These are phyloP conservation scores for Kurtzmaniella natalensis DNA, from an alignment of 1,139 yeast genomes.

Conservation along the genomic window DNA sequence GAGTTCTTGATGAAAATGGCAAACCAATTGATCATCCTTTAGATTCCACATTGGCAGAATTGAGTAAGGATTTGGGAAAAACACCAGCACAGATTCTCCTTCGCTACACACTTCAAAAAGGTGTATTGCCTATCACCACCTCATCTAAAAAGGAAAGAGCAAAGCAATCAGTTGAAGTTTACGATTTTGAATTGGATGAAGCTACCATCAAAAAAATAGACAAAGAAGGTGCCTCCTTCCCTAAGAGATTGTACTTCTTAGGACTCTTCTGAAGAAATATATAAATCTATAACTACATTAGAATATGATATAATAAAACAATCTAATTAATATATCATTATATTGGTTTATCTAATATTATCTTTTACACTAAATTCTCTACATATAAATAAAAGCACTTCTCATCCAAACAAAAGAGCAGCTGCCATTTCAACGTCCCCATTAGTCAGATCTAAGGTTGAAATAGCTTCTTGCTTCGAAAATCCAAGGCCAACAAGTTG, in stretches of 20 bases:
- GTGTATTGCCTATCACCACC: constrained; percentile 70
- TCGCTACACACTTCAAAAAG: constrained; percentile 63
- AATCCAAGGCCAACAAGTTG: constrained; percentile 71
- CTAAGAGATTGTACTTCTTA: constrained; percentile 6
- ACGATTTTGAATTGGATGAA: constrained; percentile 33
- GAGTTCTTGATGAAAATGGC: constrained; percentile 14
- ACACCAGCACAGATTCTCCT: constrained; percentile 60
- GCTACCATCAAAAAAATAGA: constrained; percentile 28
- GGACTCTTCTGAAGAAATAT: constrained; percentile 1
- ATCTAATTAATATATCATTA: too few species aligned
- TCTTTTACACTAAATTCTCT: too few species aligned
- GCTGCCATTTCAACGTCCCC: constrained; percentile 90
- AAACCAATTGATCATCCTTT: constrained; percentile 20
- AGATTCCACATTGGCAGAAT: constrained; percentile 31
- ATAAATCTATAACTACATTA: too few species aligned
- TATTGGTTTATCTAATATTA: too few species aligned
- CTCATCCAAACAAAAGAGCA: constrained; percentile 50
- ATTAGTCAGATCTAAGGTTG: constrained; percentile 60
- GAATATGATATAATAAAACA: too few species aligned
- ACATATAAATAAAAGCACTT: not conserved
- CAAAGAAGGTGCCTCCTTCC: constrained; percentile 16
- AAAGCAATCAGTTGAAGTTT: constrained; percentile 48
- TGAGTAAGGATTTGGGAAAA: constrained; percentile 52
- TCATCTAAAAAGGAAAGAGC: constrained; percentile 58
- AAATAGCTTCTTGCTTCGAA: constrained; percentile 53